Percentiles rank a stretch among this genome's conserved stretches.
These are phyloP conservation scores for Pythium oligandrum DNA, from an alignment of 352 stramenopile genomes.

Conservation along the genomic window DNA sequence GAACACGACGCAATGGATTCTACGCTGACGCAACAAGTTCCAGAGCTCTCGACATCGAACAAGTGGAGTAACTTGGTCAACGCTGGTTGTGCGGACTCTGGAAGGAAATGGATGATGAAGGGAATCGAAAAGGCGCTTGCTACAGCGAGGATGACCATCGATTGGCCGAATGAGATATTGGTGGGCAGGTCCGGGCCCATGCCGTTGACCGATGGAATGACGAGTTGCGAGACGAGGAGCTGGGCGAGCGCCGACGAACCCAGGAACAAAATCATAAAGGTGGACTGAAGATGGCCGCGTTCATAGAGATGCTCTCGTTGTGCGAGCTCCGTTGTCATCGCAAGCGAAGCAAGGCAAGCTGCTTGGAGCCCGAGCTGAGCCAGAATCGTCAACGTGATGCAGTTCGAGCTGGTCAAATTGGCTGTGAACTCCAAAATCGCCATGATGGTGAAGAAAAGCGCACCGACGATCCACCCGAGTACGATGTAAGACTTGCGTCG, in stretches of 20 bases:
- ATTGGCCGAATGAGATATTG: too few species aligned
- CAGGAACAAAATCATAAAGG: background rate
- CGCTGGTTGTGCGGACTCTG: background rate
- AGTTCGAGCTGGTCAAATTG: slow-evolving; percentile 1
- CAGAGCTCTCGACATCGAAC: slow-evolving; percentile 22
- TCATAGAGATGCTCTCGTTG: slow-evolving; percentile 16
- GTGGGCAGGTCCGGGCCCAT: background rate
- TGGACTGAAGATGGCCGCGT: slow-evolving; percentile 17
- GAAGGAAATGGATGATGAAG: too few species aligned
- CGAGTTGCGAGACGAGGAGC: too few species aligned
- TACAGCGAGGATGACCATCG: too few species aligned
- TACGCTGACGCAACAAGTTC: slow-evolving; percentile 19
- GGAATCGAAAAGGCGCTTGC: too few species aligned
- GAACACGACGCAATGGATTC: slow-evolving; percentile 12
- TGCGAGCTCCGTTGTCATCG: slow-evolving; percentile 21
- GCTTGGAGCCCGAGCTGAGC: too few species aligned
- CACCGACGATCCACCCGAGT: slow-evolving; percentile 49
- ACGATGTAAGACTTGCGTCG: slow-evolving; percentile 87
- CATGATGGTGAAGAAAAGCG: slow-evolving; percentile 13
- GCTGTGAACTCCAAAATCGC: background rate
- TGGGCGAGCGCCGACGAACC: too few species aligned
- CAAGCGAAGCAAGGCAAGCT: slow-evolving; percentile 8
- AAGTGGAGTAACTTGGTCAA: background rate
- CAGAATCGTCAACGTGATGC: slow-evolving; percentile 1
- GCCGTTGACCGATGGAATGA: too few species aligned